Conservation (phyloP, 768 basidiomycete species). For the Hypholoma fasciculare region DNA sequence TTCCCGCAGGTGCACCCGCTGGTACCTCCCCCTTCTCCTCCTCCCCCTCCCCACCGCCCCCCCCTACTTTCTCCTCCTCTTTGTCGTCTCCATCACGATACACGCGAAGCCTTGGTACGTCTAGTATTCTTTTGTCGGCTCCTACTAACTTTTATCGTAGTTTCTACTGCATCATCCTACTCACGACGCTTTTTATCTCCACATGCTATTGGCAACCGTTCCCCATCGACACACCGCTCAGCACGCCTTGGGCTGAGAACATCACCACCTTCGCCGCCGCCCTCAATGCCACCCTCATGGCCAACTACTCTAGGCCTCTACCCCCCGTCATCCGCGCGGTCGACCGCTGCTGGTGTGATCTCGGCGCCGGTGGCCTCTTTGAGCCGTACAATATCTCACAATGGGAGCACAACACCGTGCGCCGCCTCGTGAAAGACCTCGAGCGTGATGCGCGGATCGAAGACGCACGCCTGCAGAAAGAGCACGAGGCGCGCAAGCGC, state of each 20-base stretch:
- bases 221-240: constrained; percentile 60
- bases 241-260: constrained; percentile 65
- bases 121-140: neutral
- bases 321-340: constrained; percentile 63
- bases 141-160: constrained; percentile 35
- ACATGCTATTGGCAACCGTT: constrained; percentile 92
- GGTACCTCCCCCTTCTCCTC: constrained; percentile 79
- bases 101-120: constrained; percentile 85
- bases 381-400: constrained; percentile 74
- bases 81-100: constrained; percentile 73
- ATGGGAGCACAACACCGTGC: constrained; percentile 73
- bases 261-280: constrained; percentile 76
- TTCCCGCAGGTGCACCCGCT: constrained; percentile 74
- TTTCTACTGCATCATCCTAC: constrained; percentile 84
- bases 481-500: neutral
- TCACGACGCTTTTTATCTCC: constrained; percentile 81
- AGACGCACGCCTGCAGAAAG: constrained; percentile 9
- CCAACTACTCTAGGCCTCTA: constrained; percentile 39
- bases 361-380: constrained; percentile 64
- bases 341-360: constrained; percentile 88
- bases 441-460: constrained; percentile 31
- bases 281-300: constrained; percentile 46
- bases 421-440: constrained; percentile 41
- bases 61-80: constrained; percentile 77
- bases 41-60: constrained; percentile 79